Evolutionary conservation across 257 asterid species (phyloP).

Genomic region (Ocimum tenuiflorum): DNA sequence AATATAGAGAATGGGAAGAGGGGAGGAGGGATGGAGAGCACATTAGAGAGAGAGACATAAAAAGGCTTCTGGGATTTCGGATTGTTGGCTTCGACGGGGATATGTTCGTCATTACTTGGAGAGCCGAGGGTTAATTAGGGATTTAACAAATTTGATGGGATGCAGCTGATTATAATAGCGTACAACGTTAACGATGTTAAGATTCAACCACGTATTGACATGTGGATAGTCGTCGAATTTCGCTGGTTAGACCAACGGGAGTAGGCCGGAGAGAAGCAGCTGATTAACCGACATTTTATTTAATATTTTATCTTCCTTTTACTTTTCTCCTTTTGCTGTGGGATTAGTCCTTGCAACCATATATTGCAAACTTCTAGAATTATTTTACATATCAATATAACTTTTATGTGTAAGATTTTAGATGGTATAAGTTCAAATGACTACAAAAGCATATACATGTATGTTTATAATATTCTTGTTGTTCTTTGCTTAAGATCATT

Average conservation of each 20-base stretch:
- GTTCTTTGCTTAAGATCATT: too few relatives aligned
- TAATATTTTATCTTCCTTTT: not conserved
- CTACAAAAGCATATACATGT: too few relatives aligned
- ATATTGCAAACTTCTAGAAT: not conserved
- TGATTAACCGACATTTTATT: conserved; percentile 21
- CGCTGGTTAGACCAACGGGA: not conserved
- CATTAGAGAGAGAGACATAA: conserved; percentile 24
- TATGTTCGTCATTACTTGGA: conserved; percentile 19
- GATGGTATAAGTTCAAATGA: too few relatives aligned
- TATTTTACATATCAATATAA: too few relatives aligned
- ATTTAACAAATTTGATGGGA: not conserved
- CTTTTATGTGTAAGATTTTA: too few relatives aligned
- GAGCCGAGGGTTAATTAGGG: conserved; percentile 25
- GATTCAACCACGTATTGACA: not conserved
- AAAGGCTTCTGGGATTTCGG: conserved; percentile 26
- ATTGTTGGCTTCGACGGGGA: conserved; percentile 25
- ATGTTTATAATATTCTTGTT: too few relatives aligned
- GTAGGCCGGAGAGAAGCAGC: conserved; percentile 5
- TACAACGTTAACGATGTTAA: not conserved
- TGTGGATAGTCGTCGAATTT: not conserved
- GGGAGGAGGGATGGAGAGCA: conserved; percentile 2
- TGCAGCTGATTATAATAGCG: not conserved
- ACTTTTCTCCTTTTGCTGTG: not conserved
- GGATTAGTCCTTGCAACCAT: not conserved
- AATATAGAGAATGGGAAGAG: not conserved